These are phyloP conservation scores for Tuber aestivum DNA, from an alignment of 495 filamentous ascomycete species.

Conservation along the genomic window DNA sequence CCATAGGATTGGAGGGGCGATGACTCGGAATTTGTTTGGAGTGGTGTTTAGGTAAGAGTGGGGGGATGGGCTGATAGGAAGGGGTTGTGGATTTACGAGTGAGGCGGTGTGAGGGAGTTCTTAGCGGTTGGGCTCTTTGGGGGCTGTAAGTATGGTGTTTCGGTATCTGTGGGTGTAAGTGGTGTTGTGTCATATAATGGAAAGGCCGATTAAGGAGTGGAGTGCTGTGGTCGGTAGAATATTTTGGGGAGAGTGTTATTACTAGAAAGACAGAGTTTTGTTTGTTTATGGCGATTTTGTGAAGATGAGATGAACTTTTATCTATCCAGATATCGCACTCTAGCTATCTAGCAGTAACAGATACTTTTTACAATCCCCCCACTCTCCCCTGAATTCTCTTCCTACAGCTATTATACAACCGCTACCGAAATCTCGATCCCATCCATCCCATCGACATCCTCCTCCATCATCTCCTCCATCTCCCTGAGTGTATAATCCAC, in stretches of 20 bases:
- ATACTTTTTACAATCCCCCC: slow-evolving; percentile 44
- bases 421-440: slow-evolving; percentile 38
- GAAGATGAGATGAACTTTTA: neutral
- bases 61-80: neutral
- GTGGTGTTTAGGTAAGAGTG: neutral
- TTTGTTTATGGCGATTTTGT: neutral
- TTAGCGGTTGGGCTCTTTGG: neutral
- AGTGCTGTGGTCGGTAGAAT: neutral
- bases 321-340: neutral
- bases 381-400: slow-evolving; percentile 25
- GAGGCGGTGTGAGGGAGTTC: neutral
- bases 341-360: neutral
- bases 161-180: neutral
- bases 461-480: slow-evolving; percentile 71
- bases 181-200: neutral
- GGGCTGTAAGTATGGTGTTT: neutral
- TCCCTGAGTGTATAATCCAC: slow-evolving; percentile 85
- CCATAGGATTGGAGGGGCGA: neutral
- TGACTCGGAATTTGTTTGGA: neutral
- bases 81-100: neutral
- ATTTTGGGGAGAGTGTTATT: neutral
- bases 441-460: slow-evolving; percentile 41
- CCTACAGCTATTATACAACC: slow-evolving; percentile 14
- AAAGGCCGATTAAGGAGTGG: neutral
- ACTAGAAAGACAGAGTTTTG: neutral